Conservation (phyloP, 1,284 basidiomycete genomes). For the Malassezia vespertilionis region DNA sequence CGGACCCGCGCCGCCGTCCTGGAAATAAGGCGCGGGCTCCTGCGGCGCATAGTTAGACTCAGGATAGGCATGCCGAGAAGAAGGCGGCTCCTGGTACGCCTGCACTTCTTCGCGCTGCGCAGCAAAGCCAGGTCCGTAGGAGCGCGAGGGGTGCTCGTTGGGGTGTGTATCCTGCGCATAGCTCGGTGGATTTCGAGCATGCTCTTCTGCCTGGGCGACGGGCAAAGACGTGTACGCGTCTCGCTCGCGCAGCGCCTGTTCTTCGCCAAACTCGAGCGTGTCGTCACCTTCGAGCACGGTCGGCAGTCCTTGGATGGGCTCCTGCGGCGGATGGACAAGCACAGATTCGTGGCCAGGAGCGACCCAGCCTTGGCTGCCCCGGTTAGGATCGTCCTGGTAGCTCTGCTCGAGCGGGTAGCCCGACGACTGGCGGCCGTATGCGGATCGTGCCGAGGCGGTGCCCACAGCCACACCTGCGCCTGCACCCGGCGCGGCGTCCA, state of each 20-base stretch:
- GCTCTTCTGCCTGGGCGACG: not conserved
- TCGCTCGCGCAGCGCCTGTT: not conserved
- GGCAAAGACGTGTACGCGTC: not conserved
- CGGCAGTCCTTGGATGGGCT: constrained; percentile 2
- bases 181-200: too few species aligned
- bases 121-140: too few species aligned
- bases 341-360: constrained; percentile 1
- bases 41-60: too few species aligned
- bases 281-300: constrained; percentile 10
- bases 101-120: too few species aligned
- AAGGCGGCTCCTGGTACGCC: too few species aligned
- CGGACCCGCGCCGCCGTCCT: not conserved
- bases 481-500: too few species aligned
- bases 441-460: too few species aligned
- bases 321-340: constrained; percentile 4
- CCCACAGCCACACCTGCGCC: too few species aligned
- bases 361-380: constrained; percentile 16
- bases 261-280: not conserved
- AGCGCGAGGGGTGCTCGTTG: not conserved
- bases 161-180: not conserved
- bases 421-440: too few species aligned
- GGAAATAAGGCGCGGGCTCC: too few species aligned
- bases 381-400: constrained; percentile 7
- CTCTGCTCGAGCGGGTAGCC: too few species aligned
- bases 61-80: too few species aligned